These are phyloP conservation scores for Xeromyces bisporus DNA, from an alignment of 495 filamentous ascomycete species.

Conservation along the genomic window DNA sequence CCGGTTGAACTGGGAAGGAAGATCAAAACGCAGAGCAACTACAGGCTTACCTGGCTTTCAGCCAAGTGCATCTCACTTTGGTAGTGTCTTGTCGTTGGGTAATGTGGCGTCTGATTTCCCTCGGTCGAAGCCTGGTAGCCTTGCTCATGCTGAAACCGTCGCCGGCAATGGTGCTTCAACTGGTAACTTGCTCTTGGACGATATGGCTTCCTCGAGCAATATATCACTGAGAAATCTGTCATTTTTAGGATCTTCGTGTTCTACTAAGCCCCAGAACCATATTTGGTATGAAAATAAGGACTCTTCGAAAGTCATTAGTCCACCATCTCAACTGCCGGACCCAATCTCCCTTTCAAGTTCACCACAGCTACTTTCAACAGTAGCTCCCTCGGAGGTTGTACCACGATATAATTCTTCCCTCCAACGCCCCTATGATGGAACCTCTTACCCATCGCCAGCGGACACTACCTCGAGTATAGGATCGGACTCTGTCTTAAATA, in stretches of 20 bases:
- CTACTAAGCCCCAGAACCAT: neutral
- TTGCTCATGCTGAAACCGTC: neutral
- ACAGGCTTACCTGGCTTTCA: slow-evolving; percentile 22
- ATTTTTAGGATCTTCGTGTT: neutral
- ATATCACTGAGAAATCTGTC: neutral
- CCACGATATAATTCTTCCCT: slow-evolving; percentile 9
- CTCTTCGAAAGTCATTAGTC: neutral
- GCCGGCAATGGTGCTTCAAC: neutral
- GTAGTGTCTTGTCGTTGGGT: slow-evolving; percentile 7
- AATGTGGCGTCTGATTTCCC: neutral
- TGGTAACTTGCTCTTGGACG: neutral
- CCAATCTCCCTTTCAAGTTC: slow-evolving; percentile 8
- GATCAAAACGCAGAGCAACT: slow-evolving; percentile 29
- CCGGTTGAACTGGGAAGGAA: slow-evolving; percentile 68
- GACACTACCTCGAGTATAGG: slow-evolving; percentile 17
- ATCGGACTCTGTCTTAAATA: slow-evolving; percentile 15
- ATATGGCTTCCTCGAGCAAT: neutral
- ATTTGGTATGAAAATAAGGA: neutral
- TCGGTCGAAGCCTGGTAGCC: neutral
- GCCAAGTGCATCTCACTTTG: slow-evolving; percentile 14
- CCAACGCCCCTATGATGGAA: slow-evolving; percentile 7
- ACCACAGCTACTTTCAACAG: slow-evolving; percentile 1
- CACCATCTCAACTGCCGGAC: no score
- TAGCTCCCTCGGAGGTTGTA: slow-evolving; percentile 5
- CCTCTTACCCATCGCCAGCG: slow-evolving; percentile 10